Base-by-base conservation (phyloP, 2,329 filamentous ascomycete genomes). In the Stemphylium vesicarium region DNA sequence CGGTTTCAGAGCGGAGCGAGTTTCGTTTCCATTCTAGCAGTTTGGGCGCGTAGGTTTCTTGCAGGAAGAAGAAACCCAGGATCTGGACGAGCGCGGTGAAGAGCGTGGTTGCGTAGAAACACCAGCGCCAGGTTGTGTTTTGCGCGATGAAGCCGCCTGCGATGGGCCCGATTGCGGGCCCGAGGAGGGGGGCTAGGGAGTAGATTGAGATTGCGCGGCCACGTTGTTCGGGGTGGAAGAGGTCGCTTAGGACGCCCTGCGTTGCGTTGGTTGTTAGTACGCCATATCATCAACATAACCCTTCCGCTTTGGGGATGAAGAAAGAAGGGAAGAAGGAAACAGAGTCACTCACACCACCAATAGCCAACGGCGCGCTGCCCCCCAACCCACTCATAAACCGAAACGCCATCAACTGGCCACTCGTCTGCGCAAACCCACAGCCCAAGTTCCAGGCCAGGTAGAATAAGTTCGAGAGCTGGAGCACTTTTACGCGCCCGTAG, bases 81-180 rank as follows among this genome's bases (percentile, higher is more conserved):
- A 82, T 55, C 68, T 90, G 87, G 45, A 91, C 83, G 11, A 84
- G 54, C 1, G 80, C 87, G 52, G 86, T 85, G 20, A 79, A 78
- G 52, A 91, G 87, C 1, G 85, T 84, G 0, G 86, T 88, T 0
- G 85, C 80, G 75, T 84, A 90, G 76, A 91, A 92, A 7, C 85
- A 84, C 89, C 89, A 92, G 35, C 88, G 82, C 89, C 89, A 92
- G 1, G 82, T 85, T 7, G 82, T 84, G 57, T 83, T 78, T 63
- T 88, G 76, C 0, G 85, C 80, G 20, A 90, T 85, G 68, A 86
- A 90, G 0, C 85, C 87, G 9, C 87, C 87, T 0, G 82, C 81
- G 2, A 90, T 84, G 0, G 88, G 88, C 0, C 87, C 88, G 4
- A 89, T 75, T 0, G 85, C 85, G 3, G 87, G 87, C 0, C 87